phyloP scores from a whole-genome alignment of 768 basidiomycete species.

The Nevesoporus exiguus region DNA sequence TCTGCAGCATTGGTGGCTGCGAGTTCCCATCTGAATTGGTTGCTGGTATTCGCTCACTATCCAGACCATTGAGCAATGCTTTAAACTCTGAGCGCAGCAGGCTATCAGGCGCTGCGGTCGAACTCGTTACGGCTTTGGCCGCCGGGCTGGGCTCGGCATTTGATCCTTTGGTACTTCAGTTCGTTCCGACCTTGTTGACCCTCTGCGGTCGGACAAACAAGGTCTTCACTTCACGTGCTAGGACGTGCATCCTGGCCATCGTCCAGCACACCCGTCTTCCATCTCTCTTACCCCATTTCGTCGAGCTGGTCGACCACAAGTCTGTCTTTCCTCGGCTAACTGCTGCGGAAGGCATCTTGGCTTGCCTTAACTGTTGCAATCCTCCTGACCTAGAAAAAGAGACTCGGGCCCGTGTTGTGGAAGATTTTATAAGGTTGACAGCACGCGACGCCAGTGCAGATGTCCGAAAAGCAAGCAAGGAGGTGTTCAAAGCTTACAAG shows the following conservation, averaged over 20 bases:
- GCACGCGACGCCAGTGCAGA: conserved; percentile 75
- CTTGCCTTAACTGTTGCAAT: conserved; percentile 70
- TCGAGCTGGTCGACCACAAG: conserved; percentile 61
- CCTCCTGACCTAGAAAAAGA: conserved; percentile 79
- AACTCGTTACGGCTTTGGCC: conserved; percentile 55
- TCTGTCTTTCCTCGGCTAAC: conserved; percentile 58
- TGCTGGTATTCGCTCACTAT: conserved; percentile 45
- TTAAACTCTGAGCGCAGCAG: conserved; percentile 73
- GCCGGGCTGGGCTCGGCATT: conserved; percentile 57
- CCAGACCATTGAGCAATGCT: conserved; percentile 52
- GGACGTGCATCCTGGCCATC: conserved; percentile 53
- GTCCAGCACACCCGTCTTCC: conserved; percentile 68
- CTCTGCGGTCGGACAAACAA: conserved; percentile 78
- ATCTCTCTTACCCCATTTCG: conserved; percentile 56
- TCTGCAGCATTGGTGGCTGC: conserved; percentile 52
- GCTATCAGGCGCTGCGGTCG: conserved; percentile 63
- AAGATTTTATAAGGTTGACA: conserved; percentile 61
- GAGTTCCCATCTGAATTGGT: conserved; percentile 52
- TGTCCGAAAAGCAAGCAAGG: conserved; percentile 63
- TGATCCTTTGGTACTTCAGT: conserved; percentile 61
- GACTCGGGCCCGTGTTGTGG: conserved; percentile 58
- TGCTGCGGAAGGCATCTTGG: conserved; percentile 62
- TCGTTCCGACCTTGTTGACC: conserved; percentile 63
- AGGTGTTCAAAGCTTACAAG: conserved; percentile 75
- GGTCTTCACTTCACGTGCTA: conserved; percentile 66